These are phyloP conservation scores for Pseudogymnoascus sp. DNA, from an alignment of 2,329 filamentous ascomycete genomes.

Conservation along the genomic window DNA sequence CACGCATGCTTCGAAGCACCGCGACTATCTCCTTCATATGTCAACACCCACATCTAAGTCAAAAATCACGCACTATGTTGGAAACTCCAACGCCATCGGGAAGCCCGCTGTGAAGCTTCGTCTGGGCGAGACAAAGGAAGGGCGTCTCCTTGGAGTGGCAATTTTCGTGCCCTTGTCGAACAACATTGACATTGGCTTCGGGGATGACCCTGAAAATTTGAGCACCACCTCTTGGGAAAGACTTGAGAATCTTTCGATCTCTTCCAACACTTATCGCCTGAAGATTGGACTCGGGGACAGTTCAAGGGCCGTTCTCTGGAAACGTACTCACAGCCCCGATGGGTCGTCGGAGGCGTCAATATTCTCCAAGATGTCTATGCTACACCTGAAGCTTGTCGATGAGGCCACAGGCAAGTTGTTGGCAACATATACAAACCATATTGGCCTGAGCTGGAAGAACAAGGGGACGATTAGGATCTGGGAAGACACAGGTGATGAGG, in stretches of 20 bases:
- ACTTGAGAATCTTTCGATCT: not conserved
- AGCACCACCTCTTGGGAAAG: not conserved
- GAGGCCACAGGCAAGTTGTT: not conserved
- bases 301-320: not conserved
- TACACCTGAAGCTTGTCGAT: not conserved
- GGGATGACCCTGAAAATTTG: not conserved
- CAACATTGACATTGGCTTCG: not conserved
- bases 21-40: not conserved
- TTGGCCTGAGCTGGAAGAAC: not conserved
- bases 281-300: not conserved
- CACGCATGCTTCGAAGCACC: not conserved
- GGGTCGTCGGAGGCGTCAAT: not conserved
- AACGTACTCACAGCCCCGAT: not conserved
- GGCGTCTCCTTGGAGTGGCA: not conserved
- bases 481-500: not conserved
- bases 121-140: not conserved
- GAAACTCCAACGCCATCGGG: not conserved
- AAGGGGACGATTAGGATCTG: not conserved
- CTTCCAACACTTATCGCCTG: not conserved
- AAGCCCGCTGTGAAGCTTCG: not conserved
- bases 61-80: not conserved
- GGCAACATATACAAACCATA: not conserved
- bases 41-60: not conserved
- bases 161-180: not conserved
- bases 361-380: constrained; percentile 3